Conservation (phyloP, 306 rosid species). For the Styphnolobium japonicum region DNA sequence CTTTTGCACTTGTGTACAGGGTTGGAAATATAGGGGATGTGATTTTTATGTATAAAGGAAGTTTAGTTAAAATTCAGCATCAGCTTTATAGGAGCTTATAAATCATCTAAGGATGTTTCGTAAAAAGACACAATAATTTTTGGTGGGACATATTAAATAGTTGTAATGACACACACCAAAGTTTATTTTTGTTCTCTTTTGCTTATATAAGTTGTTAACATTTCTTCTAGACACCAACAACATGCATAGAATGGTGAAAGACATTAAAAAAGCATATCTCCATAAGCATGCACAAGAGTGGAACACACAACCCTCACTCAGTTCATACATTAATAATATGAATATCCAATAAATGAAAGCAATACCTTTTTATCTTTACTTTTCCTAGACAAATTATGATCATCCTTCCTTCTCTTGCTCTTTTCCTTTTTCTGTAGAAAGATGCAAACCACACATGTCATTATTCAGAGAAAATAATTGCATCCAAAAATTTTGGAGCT, state of each 20-base stretch:
- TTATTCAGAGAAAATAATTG: background rate
- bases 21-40: background rate
- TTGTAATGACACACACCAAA: background rate
- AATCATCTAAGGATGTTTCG: background rate
- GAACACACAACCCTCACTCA: background rate
- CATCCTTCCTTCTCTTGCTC: conserved; percentile 77
- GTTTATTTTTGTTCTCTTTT: background rate
- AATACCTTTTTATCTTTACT: conserved; percentile 64
- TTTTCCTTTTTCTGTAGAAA: conserved; percentile 54
- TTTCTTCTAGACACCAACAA: background rate
- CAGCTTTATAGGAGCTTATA: background rate
- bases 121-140: background rate
- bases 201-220: too few species aligned
- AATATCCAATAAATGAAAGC: background rate
- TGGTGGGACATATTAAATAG: background rate
- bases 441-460: background rate
- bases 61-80: conserved; percentile 1
- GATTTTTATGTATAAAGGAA: conserved; percentile 3
- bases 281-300: background rate
- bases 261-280: background rate
- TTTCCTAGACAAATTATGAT: conserved; percentile 46
- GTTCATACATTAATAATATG: background rate
- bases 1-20: background rate
- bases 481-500: background rate
- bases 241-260: background rate